Conservation (phyloP, 768 basidiomycete genomes). For the Boletus rubescentipes region DNA sequence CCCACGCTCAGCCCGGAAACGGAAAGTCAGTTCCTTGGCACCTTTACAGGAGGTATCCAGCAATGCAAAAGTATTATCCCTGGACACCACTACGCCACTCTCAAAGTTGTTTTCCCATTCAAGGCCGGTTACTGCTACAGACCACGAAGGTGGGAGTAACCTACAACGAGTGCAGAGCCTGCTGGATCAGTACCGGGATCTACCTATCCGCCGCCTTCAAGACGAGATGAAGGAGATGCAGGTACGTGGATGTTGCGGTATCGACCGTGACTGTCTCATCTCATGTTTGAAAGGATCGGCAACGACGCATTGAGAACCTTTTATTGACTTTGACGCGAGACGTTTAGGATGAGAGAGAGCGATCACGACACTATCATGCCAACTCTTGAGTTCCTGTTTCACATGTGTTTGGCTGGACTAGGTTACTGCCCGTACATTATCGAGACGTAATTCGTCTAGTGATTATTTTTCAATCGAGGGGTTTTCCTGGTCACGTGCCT, state of each 20-base stretch:
- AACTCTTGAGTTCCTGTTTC: background rate
- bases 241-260: constrained; percentile 37
- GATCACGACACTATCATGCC: background rate
- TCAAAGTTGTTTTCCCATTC: constrained; percentile 28
- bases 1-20: constrained; percentile 12
- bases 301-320: constrained; percentile 75
- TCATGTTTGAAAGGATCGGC: constrained; percentile 52
- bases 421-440: background rate
- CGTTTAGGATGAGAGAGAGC: constrained; percentile 44
- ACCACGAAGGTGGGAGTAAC: constrained; percentile 40
- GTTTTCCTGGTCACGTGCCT: constrained; percentile 17
- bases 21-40: constrained; percentile 29
- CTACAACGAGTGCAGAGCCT: constrained; percentile 58
- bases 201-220: constrained; percentile 66
- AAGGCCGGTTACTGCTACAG: constrained; percentile 20
- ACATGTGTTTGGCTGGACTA: background rate
- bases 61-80: constrained; percentile 27
- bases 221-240: constrained; percentile 85
- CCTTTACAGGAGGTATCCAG: constrained; percentile 31
- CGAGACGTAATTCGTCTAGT: background rate
- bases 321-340: constrained; percentile 66
- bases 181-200: constrained; percentile 58
- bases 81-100: constrained; percentile 30
- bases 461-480: background rate
- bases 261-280: background rate